Evolutionary conservation across 345 rosid species (phyloP), one percentile per base, ranked within the genome.

Genomic region (Populus davidiana): DNA sequence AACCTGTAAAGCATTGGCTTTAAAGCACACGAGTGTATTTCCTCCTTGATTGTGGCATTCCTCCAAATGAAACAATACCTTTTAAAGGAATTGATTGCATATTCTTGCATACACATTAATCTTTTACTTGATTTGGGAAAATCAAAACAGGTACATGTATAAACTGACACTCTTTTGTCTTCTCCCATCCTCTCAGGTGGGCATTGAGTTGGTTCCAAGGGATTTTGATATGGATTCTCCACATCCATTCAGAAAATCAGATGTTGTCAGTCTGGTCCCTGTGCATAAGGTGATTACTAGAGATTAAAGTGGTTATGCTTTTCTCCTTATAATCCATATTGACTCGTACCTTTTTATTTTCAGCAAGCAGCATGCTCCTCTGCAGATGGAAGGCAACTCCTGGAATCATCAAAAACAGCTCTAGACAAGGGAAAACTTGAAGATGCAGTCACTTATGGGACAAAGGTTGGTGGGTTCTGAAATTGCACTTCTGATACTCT

Each of bases 291-390:
- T 93, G 83, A 81, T 47, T 41, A 74, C 43, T 74, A 41, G 67
- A 68, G 11, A 66, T 31, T 39, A 47, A 66, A 75, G 59, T 63
- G 14, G 27, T 29, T 27, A 35, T 66, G 21, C 56, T 68, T 67
- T 71, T 62, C 76, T 74, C 44, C 44, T 64, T 75, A 41, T 70
- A 50, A 44, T 6, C 41, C 39, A 35, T 81, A 20, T 47, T 63
- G 66, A 73, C 23, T 43, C 72, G 74, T 61, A 16, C 80, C 77
- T 67, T 85, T 67, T 81, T 82, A 67, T 83, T 65, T 80, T 81
- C 94, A 96, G 99, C 98, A 96, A 96, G 98, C 97, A 67, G 97
- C 99, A 70, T 96, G 97, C 89, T 92, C 99, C 77, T 92, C 99
- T 84, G 99, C 99, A 27, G 98, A 96, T 87, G 99, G 99, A 82